These are phyloP conservation scores for Lasiodiplodia sp. DNA, from an alignment of 2,329 filamentous ascomycete species.

Conservation along the genomic window DNA sequence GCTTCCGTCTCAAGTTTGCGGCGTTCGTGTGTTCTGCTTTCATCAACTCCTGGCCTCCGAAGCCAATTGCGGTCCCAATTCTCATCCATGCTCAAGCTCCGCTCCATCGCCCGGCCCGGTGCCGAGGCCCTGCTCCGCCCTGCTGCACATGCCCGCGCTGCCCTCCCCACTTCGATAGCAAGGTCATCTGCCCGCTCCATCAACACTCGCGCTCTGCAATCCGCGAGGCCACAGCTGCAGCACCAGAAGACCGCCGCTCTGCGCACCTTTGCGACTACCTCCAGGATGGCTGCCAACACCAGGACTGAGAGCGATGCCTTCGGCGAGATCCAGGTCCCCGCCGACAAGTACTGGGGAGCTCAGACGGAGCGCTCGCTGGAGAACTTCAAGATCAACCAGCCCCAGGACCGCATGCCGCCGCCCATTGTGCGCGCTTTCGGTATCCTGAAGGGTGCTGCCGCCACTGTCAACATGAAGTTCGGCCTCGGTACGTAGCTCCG, in stretches of 20 bases:
- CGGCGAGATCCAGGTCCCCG: conserved; percentile 90
- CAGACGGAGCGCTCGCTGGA: conserved; percentile 95
- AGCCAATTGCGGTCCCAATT: conserved; percentile 21
- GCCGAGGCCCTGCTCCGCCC: conserved; percentile 46
- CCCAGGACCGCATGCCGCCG: conserved; percentile 96
- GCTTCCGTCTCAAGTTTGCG: conserved; percentile 15
- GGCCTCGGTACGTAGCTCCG: conserved; percentile 71
- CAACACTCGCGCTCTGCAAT: conserved; percentile 20
- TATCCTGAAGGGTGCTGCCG: conserved; percentile 95
- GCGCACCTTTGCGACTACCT: conserved; percentile 44
- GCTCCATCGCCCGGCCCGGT: conserved; percentile 42
- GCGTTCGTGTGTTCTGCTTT: background rate
- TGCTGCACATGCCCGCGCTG: conserved; percentile 45
- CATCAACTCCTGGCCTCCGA: conserved; percentile 11
- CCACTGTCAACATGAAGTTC: conserved; percentile 92
- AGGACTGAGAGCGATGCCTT: conserved; percentile 97
- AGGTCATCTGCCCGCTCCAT: conserved; percentile 26
- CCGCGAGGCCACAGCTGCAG: conserved; percentile 17
- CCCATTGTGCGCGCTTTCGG: conserved; percentile 93
- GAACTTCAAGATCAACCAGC: conserved; percentile 99
- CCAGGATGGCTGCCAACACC: conserved; percentile 55
- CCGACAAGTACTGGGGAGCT: conserved; percentile 97
- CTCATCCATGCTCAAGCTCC: conserved; percentile 37
- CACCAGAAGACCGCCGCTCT: conserved; percentile 12
- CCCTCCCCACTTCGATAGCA: conserved; percentile 33